Base-by-base conservation (phyloP, 2,329 filamentous ascomycete species). In the Ascochyta clinopodiicola region DNA sequence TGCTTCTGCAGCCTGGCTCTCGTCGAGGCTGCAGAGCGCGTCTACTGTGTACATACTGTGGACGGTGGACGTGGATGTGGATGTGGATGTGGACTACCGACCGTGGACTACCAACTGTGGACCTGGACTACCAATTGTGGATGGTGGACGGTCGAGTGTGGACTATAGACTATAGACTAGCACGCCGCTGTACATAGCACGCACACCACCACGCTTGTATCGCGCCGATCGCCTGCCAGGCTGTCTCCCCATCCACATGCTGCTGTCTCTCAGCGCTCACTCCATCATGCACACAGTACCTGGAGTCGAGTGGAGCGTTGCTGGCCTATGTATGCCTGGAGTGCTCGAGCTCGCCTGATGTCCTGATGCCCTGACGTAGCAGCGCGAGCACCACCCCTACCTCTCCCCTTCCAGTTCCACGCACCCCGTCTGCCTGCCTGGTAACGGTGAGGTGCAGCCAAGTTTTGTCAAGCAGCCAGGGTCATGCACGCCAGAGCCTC, bases 141-240 rank as follows among this genome's bases (percentile, higher is more conserved):
- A 24, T 6, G 4, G 22, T 24, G 4, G 22, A 24, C 6, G 22
- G 22, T 24, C 4, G 22, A 24, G 4, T 24, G 22, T 24, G 4
- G 22, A 24, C 22, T 24, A 24, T 24, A 4, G 22, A 24, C 22
- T 24, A 24, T 24, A 6, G 22, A 24, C 22, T 40, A 31, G 40
- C 17, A 31, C 13, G 49, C 42, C 39, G 51, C 17, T 2, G 17
- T 17, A 17, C 17, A 17, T 38, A 37, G 51, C 44, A 38, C 38
- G 51, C 59, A 58, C 50, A 52, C 51, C 29, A 31, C 29, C 29
- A 31, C 29, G 9, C 31, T 42, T 50, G 56, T 49, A 56, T 59
- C 31, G 55, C 52, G 64, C 62, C 62, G 56, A 66, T 67, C 55
- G 55, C 45, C 52, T 17, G 17, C 17, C 53, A 45, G 51, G 35